phyloP scores from a whole-genome alignment of 345 rosid genomes.

The Eucalyptus rudis region DNA sequence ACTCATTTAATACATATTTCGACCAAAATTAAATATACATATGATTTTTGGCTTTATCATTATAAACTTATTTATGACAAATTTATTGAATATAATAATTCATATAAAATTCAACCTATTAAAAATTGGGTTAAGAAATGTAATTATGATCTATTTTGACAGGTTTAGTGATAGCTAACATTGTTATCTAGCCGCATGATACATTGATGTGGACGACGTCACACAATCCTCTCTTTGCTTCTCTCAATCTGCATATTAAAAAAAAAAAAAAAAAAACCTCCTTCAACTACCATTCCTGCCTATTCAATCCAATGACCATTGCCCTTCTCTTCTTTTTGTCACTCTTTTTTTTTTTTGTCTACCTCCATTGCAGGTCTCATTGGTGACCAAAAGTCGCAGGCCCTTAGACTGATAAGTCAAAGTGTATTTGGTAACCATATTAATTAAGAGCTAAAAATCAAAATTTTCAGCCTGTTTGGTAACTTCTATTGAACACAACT shows the following conservation, averaged over 20 bases:
- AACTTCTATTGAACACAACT: not conserved
- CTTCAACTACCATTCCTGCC: not conserved
- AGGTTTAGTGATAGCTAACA: not conserved
- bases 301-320: not conserved
- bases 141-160: not conserved
- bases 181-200: not conserved
- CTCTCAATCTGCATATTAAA: not conserved
- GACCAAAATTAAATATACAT: too few species aligned
- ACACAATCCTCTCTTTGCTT: not conserved
- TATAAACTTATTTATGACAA: not conserved
- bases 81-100: too few species aligned
- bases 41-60: not conserved
- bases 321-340: not conserved
- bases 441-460: not conserved
- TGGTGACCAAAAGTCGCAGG: not conserved
- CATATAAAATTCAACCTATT: not conserved
- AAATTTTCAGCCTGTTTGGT: not conserved
- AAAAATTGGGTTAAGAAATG: not conserved
- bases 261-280: not conserved
- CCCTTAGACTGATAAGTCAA: not conserved
- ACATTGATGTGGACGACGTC: not conserved
- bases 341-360: not conserved
- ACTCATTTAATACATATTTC: too few species aligned
- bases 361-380: not conserved
- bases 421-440: not conserved